Evolutionary conservation across 2,329 filamentous ascomycete genomes (phyloP).

Genomic region (Fusarium nisikadoi): DNA sequence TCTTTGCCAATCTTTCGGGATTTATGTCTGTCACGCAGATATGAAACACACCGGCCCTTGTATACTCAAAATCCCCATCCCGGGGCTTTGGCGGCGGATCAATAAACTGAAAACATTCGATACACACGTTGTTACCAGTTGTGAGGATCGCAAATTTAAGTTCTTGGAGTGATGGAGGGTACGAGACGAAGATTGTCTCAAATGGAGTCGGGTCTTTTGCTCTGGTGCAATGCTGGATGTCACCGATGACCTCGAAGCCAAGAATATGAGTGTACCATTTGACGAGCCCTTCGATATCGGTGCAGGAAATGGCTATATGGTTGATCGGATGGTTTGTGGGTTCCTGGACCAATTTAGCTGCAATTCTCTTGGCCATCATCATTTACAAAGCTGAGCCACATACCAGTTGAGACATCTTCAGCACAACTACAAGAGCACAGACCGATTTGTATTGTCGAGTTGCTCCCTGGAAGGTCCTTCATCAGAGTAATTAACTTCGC

Average conservation of each 20-base stretch:
- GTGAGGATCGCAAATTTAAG: background rate
- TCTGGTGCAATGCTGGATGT: background rate
- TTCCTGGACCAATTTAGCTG: background rate
- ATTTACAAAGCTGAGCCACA: background rate
- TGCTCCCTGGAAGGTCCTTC: no score
- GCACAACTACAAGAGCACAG: no score
- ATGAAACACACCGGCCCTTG: background rate
- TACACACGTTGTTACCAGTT: background rate
- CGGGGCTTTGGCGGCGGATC: background rate
- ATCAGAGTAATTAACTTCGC: no score
- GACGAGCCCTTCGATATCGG: background rate
- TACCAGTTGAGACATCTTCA: background rate
- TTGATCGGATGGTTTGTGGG: background rate
- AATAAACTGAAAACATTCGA: background rate
- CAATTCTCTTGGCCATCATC: fast-evolving
- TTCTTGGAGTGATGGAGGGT: background rate
- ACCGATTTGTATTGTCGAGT: no score
- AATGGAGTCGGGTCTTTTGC: background rate
- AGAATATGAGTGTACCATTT: background rate
- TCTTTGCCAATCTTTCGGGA: background rate
- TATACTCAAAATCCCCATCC: background rate
- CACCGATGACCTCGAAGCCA: background rate
- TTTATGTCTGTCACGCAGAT: background rate
- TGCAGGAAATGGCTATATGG: background rate
- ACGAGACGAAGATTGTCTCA: background rate